Evolutionary conservation across 495 filamentous ascomycete species (phyloP), one percentile per base, ranked within the genome.

Genomic region (Xylaria acuta): DNA sequence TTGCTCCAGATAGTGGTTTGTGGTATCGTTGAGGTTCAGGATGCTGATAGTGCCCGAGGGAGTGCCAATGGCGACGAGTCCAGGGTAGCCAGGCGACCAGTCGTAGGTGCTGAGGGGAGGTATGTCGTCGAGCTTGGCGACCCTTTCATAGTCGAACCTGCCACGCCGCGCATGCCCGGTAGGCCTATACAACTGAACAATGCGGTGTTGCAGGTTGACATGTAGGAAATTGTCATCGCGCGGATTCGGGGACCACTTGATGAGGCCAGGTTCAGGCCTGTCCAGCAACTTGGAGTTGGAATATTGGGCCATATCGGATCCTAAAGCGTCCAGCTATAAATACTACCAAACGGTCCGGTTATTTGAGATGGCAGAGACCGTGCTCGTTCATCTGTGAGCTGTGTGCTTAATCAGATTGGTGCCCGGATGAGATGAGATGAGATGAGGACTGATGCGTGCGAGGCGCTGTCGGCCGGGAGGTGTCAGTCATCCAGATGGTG

Each of bases 21-120:
- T 88, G 74, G 83, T 84, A 64, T 90, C 87, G 74, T 93, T 89
- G 60, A 98, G 87, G 62, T 92, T 89, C 71, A 98, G 80, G 32
- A 99, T 87, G 60, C 91, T 92, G 70, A 94, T 92, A 74, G 96
- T 90, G 40, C 96, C 97, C 63, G 92, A 93, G 14, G 90, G 88
- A 74, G 93, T 92, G 36, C 96, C 96, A 20, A 98, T 89, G 36
- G 92, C 94, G 53, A 98, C 88, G 53, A 98, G 84, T 62, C 90
- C 90, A 60, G 80, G 81, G 32, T 83, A 79, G 22, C 86, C 85
- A 12, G 93, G 91, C 0, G 97, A 97, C 96, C 97, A 98, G 83
- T 98, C 96, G 82, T 97, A 98, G 36, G 95, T 94, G 64, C 91
- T 94, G 76, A 97, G 91, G 9, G 88, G 85, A n/a, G 94, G 94